phyloP scores from a whole-genome alignment of 768 basidiomycete genomes.

The Lactifluus echinatus region DNA sequence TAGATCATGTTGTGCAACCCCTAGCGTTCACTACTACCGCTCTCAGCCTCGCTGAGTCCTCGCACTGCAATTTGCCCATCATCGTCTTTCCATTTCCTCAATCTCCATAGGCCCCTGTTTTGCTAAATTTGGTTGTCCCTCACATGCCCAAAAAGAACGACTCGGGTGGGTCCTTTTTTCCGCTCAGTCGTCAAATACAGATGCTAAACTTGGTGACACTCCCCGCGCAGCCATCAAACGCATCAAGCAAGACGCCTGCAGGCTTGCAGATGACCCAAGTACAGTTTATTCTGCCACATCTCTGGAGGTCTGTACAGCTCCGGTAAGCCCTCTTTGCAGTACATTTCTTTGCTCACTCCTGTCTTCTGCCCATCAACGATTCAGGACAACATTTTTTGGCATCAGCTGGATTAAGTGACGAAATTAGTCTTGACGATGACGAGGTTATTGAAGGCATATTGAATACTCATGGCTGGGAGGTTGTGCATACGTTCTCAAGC shows the following conservation, averaged over 20 bases:
- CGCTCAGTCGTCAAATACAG: no score
- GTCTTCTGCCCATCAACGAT: not conserved
- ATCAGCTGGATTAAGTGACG: no score
- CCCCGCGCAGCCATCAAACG: constrained; percentile 71
- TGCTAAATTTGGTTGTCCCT: constrained; percentile 21
- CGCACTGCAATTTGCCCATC: not conserved
- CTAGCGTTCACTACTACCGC: no score
- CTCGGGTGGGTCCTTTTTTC: constrained; percentile 63
- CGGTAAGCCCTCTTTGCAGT: not conserved
- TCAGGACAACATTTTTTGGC: constrained; percentile 88
- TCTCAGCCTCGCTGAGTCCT: no score
- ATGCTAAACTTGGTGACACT: no score
- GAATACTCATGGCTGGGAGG: no score
- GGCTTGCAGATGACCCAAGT: constrained; percentile 75
- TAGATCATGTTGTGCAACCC: no score
- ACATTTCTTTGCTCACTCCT: constrained; percentile 1
- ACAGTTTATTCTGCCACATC: constrained; percentile 80
- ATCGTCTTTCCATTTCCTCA: not conserved
- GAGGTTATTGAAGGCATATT: no score
- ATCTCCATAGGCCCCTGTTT: not conserved
- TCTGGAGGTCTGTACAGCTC: constrained; percentile 48
- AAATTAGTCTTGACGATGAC: no score
- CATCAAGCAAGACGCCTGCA: constrained; percentile 92
- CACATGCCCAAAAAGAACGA: constrained; percentile 79
- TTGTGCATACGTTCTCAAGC: no score